These are phyloP conservation scores for Thymus quinquecostatus DNA, from an alignment of 257 asterid species.

Conservation along the genomic window DNA sequence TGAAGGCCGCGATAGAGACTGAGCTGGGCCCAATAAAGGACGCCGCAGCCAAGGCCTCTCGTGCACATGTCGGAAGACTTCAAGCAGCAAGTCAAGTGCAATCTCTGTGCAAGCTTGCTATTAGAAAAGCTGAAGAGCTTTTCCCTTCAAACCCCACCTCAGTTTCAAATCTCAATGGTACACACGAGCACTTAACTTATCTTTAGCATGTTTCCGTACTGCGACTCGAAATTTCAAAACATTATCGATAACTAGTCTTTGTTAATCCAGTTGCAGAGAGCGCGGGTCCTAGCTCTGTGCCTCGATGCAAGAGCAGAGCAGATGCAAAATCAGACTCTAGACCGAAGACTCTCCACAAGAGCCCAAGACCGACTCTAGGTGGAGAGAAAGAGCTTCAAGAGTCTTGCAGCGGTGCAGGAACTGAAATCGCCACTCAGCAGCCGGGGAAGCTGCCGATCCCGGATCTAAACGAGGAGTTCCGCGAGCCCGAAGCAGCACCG, in stretches of 20 bases:
- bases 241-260: background rate
- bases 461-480: slow-evolving; percentile 22
- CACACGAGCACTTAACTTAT: background rate
- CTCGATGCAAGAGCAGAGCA: background rate
- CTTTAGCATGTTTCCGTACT: background rate
- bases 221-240: background rate
- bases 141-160: background rate
- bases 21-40: slow-evolving; percentile 26
- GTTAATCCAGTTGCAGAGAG: background rate
- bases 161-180: background rate
- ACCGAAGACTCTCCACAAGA: background rate
- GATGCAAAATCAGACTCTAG: background rate
- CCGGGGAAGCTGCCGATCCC: background rate
- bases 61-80: slow-evolving; percentile 16
- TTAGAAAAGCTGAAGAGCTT: slow-evolving; percentile 24
- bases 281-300: background rate
- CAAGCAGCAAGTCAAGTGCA: slow-evolving; percentile 1
- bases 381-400: slow-evolving; percentile 8
- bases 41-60: slow-evolving; percentile 2
- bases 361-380: background rate
- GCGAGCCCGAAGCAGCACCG: background rate
- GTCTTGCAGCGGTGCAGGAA: background rate
- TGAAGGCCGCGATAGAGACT: slow-evolving; percentile 15
- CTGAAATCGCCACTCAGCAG: background rate
- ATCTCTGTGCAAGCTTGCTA: slow-evolving; percentile 20